Conservation (phyloP, 1,284 basidiomycete species). For the Moesziomyces sp. region DNA sequence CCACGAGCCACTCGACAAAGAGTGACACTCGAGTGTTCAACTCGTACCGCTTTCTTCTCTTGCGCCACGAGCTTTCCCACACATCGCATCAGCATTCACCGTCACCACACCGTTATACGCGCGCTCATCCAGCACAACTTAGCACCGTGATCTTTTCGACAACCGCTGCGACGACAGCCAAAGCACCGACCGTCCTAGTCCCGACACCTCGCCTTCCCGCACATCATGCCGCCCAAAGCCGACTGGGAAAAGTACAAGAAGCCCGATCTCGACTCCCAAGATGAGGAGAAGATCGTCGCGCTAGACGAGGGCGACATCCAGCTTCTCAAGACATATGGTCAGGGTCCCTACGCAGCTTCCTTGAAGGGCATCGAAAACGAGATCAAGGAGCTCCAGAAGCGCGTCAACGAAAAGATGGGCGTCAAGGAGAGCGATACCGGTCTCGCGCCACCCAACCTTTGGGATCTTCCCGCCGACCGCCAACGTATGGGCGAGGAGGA, state of each 20-base stretch:
- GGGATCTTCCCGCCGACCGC: conserved; percentile 76
- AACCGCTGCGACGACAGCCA: neutral
- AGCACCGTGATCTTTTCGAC: neutral
- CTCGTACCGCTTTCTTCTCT: neutral
- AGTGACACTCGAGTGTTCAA: neutral
- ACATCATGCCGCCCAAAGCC: conserved; percentile 63
- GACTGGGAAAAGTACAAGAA: conserved; percentile 68
- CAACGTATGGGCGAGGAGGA: conserved; percentile 92
- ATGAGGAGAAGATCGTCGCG: conserved; percentile 71
- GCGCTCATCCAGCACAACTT: neutral
- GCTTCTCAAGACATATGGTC: conserved; percentile 98
- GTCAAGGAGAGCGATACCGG: conserved; percentile 99
- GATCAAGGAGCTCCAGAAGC: conserved; percentile 95
- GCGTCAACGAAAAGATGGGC: conserved; percentile 95
- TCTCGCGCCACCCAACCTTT: conserved; percentile 93
- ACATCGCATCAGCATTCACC: neutral
- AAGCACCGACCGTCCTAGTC: neutral
- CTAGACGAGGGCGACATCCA: conserved; percentile 99
- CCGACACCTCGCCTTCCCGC: neutral
- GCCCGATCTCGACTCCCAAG: conserved; percentile 60
- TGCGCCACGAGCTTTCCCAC: neutral
- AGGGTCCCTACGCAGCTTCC: conserved; percentile 92
- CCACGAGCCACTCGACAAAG: conserved; percentile 1
- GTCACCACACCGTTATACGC: neutral
- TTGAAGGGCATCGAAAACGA: conserved; percentile 91